A percentile compares a stretch with the other conserved stretches of the same genome.
Evolutionary conservation across 176 grass and related monocot genomes (phyloP).

Genomic region (Lolium multiflorum): DNA sequence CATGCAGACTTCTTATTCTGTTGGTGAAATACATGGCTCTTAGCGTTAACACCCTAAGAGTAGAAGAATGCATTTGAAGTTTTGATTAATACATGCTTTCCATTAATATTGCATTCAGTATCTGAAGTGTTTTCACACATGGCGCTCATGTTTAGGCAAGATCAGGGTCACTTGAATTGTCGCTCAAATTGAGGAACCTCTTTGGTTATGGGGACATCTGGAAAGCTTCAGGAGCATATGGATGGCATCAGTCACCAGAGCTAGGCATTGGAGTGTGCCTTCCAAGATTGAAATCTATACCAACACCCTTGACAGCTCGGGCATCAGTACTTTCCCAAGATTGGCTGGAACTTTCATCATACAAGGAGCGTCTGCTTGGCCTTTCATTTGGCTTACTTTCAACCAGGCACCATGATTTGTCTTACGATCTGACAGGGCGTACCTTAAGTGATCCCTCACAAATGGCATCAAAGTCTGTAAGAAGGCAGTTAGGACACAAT

Average conservation of each 20-base stretch:
- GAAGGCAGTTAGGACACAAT: conserved; percentile 70
- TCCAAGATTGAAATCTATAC: conserved; percentile 65
- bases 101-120: neutral
- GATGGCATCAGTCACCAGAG: conserved; percentile 59
- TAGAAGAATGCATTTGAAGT: conserved; percentile 13
- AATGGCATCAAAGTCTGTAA: conserved; percentile 65
- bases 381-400: conserved; percentile 74
- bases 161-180: conserved; percentile 63
- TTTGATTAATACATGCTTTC: neutral
- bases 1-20: neutral
- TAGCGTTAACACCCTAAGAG: conserved; percentile 25
- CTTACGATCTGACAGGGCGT: conserved; percentile 74
- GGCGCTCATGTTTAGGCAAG: conserved; percentile 46
- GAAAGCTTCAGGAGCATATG: conserved; percentile 72
- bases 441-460: conserved; percentile 64
- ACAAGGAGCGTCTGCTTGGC: conserved; percentile 66
- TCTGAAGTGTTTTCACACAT: conserved; percentile 21
- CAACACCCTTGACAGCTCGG: conserved; percentile 58
- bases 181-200: conserved; percentile 64
- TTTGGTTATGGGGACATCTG: conserved; percentile 82
- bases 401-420: conserved; percentile 61
- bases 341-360: conserved; percentile 73
- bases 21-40: neutral
- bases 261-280: conserved; percentile 57
- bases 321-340: conserved; percentile 64